These are phyloP conservation scores for Myriosclerotinia curreyana DNA, from an alignment of 2,329 filamentous ascomycete species.

Conservation along the genomic window DNA sequence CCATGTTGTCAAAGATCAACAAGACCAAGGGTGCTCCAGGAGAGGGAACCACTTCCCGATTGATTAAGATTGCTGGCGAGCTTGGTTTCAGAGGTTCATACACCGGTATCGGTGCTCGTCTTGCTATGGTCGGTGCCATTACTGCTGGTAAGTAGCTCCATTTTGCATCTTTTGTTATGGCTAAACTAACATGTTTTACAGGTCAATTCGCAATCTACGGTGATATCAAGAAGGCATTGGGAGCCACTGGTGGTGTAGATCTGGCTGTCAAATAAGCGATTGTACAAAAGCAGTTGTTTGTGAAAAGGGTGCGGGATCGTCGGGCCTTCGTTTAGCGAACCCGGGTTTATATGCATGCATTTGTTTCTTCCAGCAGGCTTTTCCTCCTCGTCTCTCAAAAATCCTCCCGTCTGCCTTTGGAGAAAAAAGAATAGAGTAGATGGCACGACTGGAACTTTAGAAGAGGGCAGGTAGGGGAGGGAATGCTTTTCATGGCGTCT, in stretches of 20 bases:
- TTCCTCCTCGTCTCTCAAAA: neutral
- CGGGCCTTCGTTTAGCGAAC: slow-evolving; percentile 12
- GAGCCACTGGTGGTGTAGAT: slow-evolving; percentile 73
- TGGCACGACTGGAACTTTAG: slow-evolving; percentile 2
- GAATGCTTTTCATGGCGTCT: slow-evolving; percentile 9
- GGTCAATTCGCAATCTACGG: slow-evolving; percentile 91
- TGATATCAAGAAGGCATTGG: slow-evolving; percentile 65
- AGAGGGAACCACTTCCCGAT: slow-evolving; percentile 75
- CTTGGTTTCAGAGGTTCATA: slow-evolving; percentile 77
- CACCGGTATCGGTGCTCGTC: slow-evolving; percentile 73
- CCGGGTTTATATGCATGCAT: slow-evolving; percentile 10
- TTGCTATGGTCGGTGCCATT: slow-evolving; percentile 22
- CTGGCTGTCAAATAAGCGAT: slow-evolving; percentile 46
- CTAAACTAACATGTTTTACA: slow-evolving; percentile 40
- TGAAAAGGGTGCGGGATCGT: slow-evolving; percentile 15
- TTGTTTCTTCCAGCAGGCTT: slow-evolving; percentile 8
- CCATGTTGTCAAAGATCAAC: slow-evolving; percentile 95
- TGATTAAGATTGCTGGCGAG: slow-evolving; percentile 86
- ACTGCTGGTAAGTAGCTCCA: slow-evolving; percentile 15
- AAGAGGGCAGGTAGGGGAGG: neutral
- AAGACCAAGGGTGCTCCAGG: slow-evolving; percentile 85
- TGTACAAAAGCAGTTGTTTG: slow-evolving; percentile 32
- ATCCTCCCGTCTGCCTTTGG: slow-evolving; percentile 6
- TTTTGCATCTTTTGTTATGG: neutral
- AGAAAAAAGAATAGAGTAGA: slow-evolving; percentile 18